Evolutionary conservation across 2,329 filamentous ascomycete genomes (phyloP).

Genomic region (Zopfia rhizophila): DNA sequence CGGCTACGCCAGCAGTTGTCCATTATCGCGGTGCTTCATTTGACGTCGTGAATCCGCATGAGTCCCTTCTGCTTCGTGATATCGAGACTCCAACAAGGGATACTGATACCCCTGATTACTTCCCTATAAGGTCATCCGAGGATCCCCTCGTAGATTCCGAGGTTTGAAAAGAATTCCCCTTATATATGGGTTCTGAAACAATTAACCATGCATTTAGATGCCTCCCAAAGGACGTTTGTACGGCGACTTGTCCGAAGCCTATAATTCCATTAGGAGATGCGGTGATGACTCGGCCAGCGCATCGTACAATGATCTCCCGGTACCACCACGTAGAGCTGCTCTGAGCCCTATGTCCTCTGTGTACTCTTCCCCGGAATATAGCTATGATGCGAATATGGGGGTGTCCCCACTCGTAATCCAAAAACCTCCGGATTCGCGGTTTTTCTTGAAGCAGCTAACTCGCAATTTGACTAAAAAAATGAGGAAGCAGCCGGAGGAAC

Average conservation of each 20-base stretch:
- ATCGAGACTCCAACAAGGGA: constrained; percentile 51
- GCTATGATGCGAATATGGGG: constrained; percentile 31
- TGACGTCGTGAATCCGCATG: constrained; percentile 52
- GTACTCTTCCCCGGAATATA: constrained; percentile 39
- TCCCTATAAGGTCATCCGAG: constrained; percentile 36
- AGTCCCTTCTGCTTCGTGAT: constrained; percentile 47
- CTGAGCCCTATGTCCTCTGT: constrained; percentile 39
- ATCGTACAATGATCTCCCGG: constrained; percentile 29
- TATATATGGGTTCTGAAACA: no score
- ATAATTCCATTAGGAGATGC: constrained; percentile 35
- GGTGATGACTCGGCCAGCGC: constrained; percentile 25
- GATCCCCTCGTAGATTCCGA: constrained; percentile 33
- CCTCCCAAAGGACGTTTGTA: constrained; percentile 42
- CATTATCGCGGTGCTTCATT: constrained; percentile 54
- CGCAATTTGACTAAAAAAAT: constrained; percentile 40
- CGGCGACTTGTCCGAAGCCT: constrained; percentile 40
- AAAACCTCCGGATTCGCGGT: constrained; percentile 36
- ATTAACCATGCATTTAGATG: constrained; percentile 35
- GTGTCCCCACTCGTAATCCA: constrained; percentile 32
- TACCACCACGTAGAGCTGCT: constrained; percentile 37
- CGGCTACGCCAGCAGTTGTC: constrained; percentile 49
- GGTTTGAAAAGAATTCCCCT: constrained; percentile 19
- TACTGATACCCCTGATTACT: constrained; percentile 45
- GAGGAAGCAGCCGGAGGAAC: constrained; percentile 25
- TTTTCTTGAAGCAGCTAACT: constrained; percentile 44